These are phyloP conservation scores for Pisolithus thermaeus DNA, from an alignment of 1,284 basidiomycete genomes.

Conservation along the genomic window DNA sequence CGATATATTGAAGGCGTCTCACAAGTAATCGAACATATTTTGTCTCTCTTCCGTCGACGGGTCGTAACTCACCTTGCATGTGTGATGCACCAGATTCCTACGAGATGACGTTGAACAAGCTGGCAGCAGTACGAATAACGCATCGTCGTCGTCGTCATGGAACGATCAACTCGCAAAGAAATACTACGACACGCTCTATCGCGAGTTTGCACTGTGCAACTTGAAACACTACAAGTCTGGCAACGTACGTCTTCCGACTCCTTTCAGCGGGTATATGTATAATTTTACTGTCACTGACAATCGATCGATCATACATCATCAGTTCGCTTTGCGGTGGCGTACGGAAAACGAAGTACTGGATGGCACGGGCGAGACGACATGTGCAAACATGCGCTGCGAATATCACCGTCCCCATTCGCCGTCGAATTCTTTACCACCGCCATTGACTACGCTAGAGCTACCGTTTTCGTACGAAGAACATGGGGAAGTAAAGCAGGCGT, in stretches of 20 bases:
- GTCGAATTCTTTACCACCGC: conserved; percentile 1
- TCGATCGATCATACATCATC: neutral
- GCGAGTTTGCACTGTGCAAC: conserved; percentile 89
- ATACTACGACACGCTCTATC: conserved; percentile 82
- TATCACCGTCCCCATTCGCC: conserved; percentile 43
- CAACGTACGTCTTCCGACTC: conserved; percentile 44
- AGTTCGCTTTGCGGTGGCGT: conserved; percentile 89
- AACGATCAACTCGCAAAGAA: conserved; percentile 79
- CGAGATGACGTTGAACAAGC: conserved; percentile 48
- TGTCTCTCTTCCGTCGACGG: neutral
- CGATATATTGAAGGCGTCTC: conserved; percentile 55
- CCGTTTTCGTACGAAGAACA: conserved; percentile 85
- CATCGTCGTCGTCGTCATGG: conserved; percentile 43
- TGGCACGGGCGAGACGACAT: conserved; percentile 79
- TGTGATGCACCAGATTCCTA: conserved; percentile 59
- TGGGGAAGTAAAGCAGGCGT: conserved; percentile 66
- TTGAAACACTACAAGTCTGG: conserved; percentile 92
- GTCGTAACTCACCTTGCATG: neutral
- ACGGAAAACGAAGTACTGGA: conserved; percentile 85
- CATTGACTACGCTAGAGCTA: conserved; percentile 69
- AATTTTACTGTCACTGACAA: too few relatives aligned
- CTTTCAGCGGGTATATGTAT: conserved; percentile 8
- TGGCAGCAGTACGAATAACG: conserved; percentile 32
- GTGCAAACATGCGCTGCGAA: conserved; percentile 80
- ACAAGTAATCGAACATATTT: conserved; percentile 38